Evolutionary conservation across 352 stramenopile species (phyloP).

Genomic region (Phytophthora megakarya): DNA sequence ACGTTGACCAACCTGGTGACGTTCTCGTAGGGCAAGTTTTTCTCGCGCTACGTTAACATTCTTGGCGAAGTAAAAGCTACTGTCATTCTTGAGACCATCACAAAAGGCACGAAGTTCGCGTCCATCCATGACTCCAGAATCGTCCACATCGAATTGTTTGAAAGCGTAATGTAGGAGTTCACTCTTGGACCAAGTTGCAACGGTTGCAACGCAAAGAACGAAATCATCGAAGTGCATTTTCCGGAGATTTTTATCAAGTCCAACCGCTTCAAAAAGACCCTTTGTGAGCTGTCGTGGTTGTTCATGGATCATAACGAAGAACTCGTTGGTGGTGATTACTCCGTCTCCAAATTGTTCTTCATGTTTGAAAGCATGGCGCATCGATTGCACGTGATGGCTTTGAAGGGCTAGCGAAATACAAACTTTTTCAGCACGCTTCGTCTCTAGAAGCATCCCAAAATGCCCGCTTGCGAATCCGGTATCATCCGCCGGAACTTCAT

Average conservation of each 20-base stretch:
- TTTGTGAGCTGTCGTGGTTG: slow-evolving; percentile 61
- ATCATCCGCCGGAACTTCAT: not conserved
- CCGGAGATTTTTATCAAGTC: slow-evolving; percentile 32
- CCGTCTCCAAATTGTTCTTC: slow-evolving; percentile 54
- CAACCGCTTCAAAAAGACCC: slow-evolving; percentile 56
- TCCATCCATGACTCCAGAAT: slow-evolving; percentile 66
- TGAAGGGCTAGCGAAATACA: slow-evolving; percentile 54
- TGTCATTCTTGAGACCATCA: slow-evolving; percentile 53
- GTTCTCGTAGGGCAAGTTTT: slow-evolving; percentile 41
- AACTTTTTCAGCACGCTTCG: slow-evolving; percentile 49
- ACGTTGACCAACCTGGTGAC: not conserved
- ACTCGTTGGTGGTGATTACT: slow-evolving; percentile 66
- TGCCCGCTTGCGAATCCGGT: slow-evolving; percentile 41
- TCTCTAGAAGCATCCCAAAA: slow-evolving; percentile 61
- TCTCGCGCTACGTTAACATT: slow-evolving; percentile 66
- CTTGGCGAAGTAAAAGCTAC: slow-evolving; percentile 69
- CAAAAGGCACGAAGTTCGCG: slow-evolving; percentile 60
- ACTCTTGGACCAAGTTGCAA: slow-evolving; percentile 50
- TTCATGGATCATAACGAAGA: slow-evolving; percentile 58
- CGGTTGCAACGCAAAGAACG: slow-evolving; percentile 56
- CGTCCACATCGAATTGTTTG: slow-evolving; percentile 66
- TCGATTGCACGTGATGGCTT: slow-evolving; percentile 43
- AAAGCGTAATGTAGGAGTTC: slow-evolving; percentile 75
- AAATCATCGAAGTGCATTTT: slow-evolving; percentile 68
- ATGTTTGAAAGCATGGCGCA: slow-evolving; percentile 43